These are phyloP conservation scores for Trametes gibbosa DNA, from an alignment of 768 basidiomycete genomes.

Conservation along the genomic window DNA sequence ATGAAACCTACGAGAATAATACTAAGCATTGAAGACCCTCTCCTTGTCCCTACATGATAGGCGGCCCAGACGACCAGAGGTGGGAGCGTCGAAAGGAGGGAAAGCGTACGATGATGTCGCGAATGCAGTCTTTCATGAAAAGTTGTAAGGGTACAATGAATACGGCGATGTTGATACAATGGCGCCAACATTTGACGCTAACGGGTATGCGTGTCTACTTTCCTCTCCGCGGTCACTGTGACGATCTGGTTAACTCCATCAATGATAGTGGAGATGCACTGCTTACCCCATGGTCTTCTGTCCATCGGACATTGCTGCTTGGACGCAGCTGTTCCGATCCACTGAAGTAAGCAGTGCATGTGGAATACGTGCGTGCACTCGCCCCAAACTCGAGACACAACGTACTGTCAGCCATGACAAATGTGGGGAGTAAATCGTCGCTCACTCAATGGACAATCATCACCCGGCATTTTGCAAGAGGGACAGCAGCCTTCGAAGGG, in stretches of 20 bases:
- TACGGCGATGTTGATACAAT: conserved; percentile 1
- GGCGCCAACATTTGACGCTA: not conserved
- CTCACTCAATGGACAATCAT: conserved; percentile 90
- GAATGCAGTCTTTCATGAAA: too few relatives aligned
- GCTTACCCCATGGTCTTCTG: conserved; percentile 85
- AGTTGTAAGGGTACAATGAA: conserved; percentile 14
- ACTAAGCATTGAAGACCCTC: conserved; percentile 41
- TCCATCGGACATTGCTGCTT: conserved; percentile 99
- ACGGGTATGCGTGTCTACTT: conserved; percentile 31
- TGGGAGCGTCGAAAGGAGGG: too few relatives aligned
- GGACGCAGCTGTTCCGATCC: conserved; percentile 85
- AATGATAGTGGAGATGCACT: not conserved
- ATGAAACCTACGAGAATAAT: conserved; percentile 41
- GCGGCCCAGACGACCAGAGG: too few relatives aligned
- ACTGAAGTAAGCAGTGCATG: conserved; percentile 97
- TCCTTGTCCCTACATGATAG: not conserved
- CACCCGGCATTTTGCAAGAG: conserved; percentile 93
- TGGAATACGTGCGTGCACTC: conserved; percentile 98
- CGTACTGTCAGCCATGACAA: not conserved
- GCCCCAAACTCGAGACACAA: conserved; percentile 75
- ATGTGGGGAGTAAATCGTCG: conserved; percentile 29
- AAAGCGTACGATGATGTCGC: too few relatives aligned
- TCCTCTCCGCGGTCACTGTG: conserved; percentile 55
- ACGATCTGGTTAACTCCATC: not conserved
- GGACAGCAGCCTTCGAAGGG: conserved; percentile 96